These are phyloP conservation scores for Porcisia hertigi DNA, from an alignment of 208 protist species.

Conservation along the genomic window DNA sequence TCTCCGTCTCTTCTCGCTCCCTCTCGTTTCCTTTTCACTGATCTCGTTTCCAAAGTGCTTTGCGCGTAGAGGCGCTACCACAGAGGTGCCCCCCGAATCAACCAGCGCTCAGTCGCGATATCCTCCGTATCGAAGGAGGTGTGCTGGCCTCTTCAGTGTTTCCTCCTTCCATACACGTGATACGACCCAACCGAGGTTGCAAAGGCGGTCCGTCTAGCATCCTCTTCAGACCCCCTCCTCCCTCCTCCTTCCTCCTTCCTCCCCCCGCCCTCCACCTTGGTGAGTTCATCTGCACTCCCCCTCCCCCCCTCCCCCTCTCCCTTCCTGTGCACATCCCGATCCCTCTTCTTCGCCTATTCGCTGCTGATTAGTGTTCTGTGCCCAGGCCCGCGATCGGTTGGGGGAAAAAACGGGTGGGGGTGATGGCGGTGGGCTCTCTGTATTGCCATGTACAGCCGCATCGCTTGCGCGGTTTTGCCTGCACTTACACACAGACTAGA, in stretches of 20 bases:
- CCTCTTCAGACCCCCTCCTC: no score
- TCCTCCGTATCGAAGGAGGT: neutral
- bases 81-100: neutral
- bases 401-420: neutral
- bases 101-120: neutral
- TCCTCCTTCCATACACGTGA: neutral
- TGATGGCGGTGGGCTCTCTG: neutral
- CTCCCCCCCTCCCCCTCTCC: neutral
- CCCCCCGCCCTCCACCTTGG: neutral
- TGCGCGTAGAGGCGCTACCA: neutral
- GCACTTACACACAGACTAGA: no score
- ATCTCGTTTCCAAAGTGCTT: neutral
- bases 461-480: no score
- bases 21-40: no score
- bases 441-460: no score
- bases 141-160: slow-evolving; percentile 2
- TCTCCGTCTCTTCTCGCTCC: no score
- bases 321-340: neutral
- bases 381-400: neutral
- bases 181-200: neutral
- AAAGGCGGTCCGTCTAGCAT: neutral
- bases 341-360: neutral
- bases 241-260: neutral
- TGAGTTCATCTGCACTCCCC: neutral
- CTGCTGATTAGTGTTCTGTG: neutral